Percentiles rank a stretch among this genome's conserved stretches.
These are phyloP conservation scores for Euclidium syriacum DNA, from an alignment of 345 rosid genomes.

Conservation along the genomic window DNA sequence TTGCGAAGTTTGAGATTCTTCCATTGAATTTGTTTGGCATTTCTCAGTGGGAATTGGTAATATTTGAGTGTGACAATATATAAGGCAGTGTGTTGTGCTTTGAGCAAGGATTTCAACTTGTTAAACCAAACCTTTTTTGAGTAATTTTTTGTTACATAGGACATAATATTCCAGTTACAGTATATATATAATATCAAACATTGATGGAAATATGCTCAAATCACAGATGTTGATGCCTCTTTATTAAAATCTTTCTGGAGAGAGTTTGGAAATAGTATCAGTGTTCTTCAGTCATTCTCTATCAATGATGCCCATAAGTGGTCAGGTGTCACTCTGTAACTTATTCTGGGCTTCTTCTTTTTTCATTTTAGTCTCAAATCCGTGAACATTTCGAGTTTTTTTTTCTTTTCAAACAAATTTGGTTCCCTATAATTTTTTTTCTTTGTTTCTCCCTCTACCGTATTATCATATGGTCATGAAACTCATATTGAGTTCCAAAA, in stretches of 20 bases:
- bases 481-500: slow-evolving; percentile 17
- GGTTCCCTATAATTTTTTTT: slow-evolving; percentile 5
- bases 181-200: slow-evolving; percentile 22
- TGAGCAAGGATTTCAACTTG: neutral
- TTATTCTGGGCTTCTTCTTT: slow-evolving; percentile 43
- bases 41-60: neutral
- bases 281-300: slow-evolving; percentile 67
- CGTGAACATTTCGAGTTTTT: slow-evolving; percentile 27
- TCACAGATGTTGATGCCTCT: slow-evolving; percentile 65
- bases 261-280: slow-evolving; percentile 72
- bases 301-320: slow-evolving; percentile 65
- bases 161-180: neutral
- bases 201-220: slow-evolving; percentile 44
- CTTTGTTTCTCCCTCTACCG: neutral
- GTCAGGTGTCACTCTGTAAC: slow-evolving; percentile 85
- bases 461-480: neutral
- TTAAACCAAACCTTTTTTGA: neutral
- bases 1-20: neutral
- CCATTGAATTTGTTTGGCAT: neutral
- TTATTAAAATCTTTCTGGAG: slow-evolving; percentile 66
- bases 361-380: slow-evolving; percentile 18
- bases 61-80: neutral
- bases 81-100: slow-evolving; percentile 12
- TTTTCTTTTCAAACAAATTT: slow-evolving; percentile 22
- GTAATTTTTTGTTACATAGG: neutral